Conservation (phyloP, 202 grass and related monocot species). For the Bolboschoenoplectus hybrid region DNA sequence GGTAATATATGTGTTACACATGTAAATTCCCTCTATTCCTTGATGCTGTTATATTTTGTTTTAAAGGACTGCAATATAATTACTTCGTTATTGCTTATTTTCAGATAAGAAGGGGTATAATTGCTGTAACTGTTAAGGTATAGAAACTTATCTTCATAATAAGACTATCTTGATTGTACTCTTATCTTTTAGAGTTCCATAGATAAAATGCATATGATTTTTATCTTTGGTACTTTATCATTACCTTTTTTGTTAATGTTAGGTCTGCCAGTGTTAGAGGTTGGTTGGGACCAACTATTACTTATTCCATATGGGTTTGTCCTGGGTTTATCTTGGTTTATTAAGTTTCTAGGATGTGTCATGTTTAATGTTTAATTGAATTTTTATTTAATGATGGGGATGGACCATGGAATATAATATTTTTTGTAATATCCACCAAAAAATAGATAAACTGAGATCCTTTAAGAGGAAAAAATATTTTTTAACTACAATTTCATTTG, state of each 20-base stretch:
- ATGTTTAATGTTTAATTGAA: background rate
- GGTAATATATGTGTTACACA: background rate
- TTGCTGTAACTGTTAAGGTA: conserved; percentile 96
- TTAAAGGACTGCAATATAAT: background rate
- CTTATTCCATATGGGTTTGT: background rate
- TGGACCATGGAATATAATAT: no score
- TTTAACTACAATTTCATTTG: conserved; percentile 29
- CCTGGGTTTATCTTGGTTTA: conserved; percentile 3
- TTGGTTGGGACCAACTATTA: background rate
- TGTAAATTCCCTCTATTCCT: background rate
- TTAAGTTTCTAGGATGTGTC: background rate
- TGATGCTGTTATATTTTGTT: background rate
- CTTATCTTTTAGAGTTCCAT: background rate
- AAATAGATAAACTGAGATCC: background rate
- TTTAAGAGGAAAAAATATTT: conserved; percentile 9
- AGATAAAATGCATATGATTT: background rate
- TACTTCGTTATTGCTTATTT: conserved; percentile 43
- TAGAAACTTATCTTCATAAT: conserved; percentile 27
- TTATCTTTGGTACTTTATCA: background rate
- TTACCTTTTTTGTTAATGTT: background rate
- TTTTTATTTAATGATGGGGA: conserved; percentile 17
- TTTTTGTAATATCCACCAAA: background rate
- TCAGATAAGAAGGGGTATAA: conserved; percentile 84
- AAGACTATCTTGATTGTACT: background rate
- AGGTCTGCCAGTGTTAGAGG: background rate